phyloP scores from a whole-genome alignment of 306 rosid species.

The Casuarina equisetifolia region DNA sequence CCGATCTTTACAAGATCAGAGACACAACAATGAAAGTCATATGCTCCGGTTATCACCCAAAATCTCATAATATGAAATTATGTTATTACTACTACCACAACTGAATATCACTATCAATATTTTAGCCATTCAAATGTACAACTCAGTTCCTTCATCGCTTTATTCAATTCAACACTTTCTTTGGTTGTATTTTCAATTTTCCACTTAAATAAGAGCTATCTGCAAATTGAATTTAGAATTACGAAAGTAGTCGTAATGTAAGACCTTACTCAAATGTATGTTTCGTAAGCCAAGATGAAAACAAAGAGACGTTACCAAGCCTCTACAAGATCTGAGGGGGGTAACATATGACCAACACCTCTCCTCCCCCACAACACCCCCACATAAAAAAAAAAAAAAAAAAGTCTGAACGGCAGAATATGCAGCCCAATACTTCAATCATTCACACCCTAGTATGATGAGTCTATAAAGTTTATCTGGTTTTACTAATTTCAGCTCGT shows the following conservation, averaged over 20 bases:
- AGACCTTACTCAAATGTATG: too few relatives aligned
- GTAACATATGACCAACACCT: neutral
- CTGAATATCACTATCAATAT: neutral
- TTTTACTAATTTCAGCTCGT: too few relatives aligned
- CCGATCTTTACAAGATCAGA: neutral
- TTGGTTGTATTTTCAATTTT: neutral
- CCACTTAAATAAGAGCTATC: neutral
- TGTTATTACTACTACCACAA: neutral
- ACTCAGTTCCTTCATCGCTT: neutral
- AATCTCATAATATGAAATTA: neutral
- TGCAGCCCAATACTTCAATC: too few relatives aligned
- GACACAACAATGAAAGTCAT: neutral
- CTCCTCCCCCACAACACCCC: too few relatives aligned
- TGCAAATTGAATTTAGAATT: too few relatives aligned
- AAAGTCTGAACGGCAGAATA: too few relatives aligned
- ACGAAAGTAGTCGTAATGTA: neutral
- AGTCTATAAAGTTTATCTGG: too few relatives aligned
- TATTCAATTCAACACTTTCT: neutral
- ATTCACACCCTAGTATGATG: too few relatives aligned
- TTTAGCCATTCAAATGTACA: neutral
- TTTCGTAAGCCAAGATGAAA: too few relatives aligned
- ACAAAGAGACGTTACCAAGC: neutral
- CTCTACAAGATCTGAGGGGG: neutral
- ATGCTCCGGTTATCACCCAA: conserved; percentile 1
- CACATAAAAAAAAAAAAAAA: too few relatives aligned